phyloP scores from a whole-genome alignment of 768 basidiomycete genomes.

The Myochromella boudieri region DNA sequence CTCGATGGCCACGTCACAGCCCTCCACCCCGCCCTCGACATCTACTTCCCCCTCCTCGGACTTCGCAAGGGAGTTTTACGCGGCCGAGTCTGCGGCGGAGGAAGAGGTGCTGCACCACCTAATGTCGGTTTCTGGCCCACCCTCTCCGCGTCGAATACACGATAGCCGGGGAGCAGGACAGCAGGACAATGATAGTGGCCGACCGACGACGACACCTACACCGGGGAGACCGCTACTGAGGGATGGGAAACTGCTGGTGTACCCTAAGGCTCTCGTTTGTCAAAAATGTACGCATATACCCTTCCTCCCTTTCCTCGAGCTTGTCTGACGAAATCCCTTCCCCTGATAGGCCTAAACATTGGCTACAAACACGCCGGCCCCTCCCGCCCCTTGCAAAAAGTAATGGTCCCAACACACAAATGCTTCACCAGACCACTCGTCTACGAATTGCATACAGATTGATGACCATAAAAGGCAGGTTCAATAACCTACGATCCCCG shows the following conservation, averaged over 20 bases:
- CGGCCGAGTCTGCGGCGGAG: slow-evolving; percentile 40
- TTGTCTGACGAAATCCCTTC: not conserved
- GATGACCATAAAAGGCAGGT: no score
- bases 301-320: not conserved
- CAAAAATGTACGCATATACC: slow-evolving; percentile 55
- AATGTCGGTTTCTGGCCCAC: not conserved
- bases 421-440: slow-evolving; percentile 60
- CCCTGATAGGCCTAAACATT: slow-evolving; percentile 58
- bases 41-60: slow-evolving; percentile 35
- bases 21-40: slow-evolving; percentile 6
- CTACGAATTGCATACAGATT: no score
- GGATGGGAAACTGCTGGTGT: slow-evolving; percentile 64
- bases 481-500: no score
- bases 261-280: slow-evolving; percentile 63
- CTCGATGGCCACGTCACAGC: slow-evolving; percentile 12
- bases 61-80: slow-evolving; percentile 63
- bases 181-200: slow-evolving; percentile 10
- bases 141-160: no score
- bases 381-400: slow-evolving; percentile 59
- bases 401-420: slow-evolving; percentile 74
- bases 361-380: slow-evolving; percentile 76
- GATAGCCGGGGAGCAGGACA: no score
- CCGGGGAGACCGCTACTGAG: slow-evolving; percentile 69
- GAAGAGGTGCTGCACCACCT: not conserved
- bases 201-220: slow-evolving; percentile 59